Conservation (phyloP, 2,329 filamentous ascomycete species). For the Fusarium sp. region DNA sequence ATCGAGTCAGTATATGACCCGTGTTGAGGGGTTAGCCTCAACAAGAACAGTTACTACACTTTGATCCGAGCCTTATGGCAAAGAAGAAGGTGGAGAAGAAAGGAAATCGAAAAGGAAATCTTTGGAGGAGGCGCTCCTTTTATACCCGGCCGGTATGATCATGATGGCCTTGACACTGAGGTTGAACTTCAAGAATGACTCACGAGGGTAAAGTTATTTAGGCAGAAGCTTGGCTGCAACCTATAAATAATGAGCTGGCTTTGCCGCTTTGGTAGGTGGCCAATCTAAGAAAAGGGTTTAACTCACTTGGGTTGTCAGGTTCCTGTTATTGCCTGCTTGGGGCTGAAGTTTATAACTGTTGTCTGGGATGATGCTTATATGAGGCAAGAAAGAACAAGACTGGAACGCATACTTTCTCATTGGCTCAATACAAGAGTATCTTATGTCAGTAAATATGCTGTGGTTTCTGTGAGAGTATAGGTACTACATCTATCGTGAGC, state of each 20-base stretch:
- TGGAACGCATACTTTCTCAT: not conserved
- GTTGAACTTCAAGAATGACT: not conserved
- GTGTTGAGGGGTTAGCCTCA: constrained; percentile 37
- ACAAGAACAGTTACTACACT: constrained; percentile 46
- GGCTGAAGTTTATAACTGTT: constrained; percentile 4
- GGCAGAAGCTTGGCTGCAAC: not conserved
- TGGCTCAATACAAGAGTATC: not conserved
- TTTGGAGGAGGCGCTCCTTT: not conserved
- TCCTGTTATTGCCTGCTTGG: constrained; percentile 3
- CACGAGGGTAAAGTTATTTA: not conserved
- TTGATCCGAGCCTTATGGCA: constrained; percentile 39
- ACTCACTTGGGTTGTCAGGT: not conserved
- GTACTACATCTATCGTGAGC: not conserved
- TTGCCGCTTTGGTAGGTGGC: not conserved
- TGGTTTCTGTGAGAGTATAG: not conserved
- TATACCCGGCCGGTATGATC: constrained; percentile 1
- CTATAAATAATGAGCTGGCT: not conserved
- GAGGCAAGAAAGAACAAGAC: not conserved
- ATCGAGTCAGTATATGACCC: not conserved
- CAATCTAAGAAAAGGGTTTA: not conserved
- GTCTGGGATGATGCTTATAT: not conserved
- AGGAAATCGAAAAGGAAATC: constrained; percentile 8
- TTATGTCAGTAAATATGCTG: not conserved
- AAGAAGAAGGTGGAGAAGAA: constrained; percentile 32
- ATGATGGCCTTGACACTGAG: constrained; percentile 12